These are phyloP conservation scores for Hamigera avellanea DNA, from an alignment of 495 filamentous ascomycete species.

Conservation along the genomic window DNA sequence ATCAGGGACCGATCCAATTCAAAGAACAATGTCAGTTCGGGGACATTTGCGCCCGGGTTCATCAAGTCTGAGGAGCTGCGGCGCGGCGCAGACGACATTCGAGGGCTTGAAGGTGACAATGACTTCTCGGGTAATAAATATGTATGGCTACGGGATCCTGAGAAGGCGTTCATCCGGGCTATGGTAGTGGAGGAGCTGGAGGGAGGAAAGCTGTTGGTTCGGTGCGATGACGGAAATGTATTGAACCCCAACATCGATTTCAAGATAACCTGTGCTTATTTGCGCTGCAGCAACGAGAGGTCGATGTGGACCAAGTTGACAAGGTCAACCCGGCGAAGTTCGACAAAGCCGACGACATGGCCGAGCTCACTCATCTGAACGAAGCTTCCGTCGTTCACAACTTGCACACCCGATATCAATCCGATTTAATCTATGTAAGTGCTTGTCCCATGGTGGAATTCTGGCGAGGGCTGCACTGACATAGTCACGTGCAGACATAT, in stretches of 20 bases:
- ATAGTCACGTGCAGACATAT: slow-evolving; percentile 52
- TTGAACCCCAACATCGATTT: slow-evolving; percentile 12
- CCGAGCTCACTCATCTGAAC: slow-evolving; percentile 93
- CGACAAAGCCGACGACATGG: slow-evolving; percentile 98
- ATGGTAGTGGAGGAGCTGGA: slow-evolving; percentile 77
- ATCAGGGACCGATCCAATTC: slow-evolving; percentile 49
- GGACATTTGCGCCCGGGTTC: slow-evolving; percentile 90
- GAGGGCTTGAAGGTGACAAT: slow-evolving; percentile 82
- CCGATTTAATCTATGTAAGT: slow-evolving; percentile 84
- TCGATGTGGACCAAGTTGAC: slow-evolving; percentile 76
- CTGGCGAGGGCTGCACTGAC: slow-evolving; percentile 3
- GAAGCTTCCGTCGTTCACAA: slow-evolving; percentile 98
- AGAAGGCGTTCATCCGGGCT: slow-evolving; percentile 81
- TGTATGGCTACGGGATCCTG: slow-evolving; percentile 86
- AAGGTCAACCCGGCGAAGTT: slow-evolving; percentile 99
- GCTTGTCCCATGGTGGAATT: neutral
- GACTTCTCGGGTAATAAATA: slow-evolving; percentile 99
- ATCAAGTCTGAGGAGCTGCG: slow-evolving; percentile 75
- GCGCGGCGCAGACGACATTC: slow-evolving; percentile 52
- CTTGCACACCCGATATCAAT: slow-evolving; percentile 81
- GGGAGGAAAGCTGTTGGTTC: slow-evolving; percentile 59
- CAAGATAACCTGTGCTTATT: slow-evolving; percentile 3
- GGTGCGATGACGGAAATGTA: slow-evolving; percentile 91
- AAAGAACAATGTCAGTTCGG: slow-evolving; percentile 42
- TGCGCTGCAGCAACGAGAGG: slow-evolving; percentile 62